Evolutionary conservation across 106 monocot genomes (phyloP).

Genomic region (Narthecium ossifragum): DNA sequence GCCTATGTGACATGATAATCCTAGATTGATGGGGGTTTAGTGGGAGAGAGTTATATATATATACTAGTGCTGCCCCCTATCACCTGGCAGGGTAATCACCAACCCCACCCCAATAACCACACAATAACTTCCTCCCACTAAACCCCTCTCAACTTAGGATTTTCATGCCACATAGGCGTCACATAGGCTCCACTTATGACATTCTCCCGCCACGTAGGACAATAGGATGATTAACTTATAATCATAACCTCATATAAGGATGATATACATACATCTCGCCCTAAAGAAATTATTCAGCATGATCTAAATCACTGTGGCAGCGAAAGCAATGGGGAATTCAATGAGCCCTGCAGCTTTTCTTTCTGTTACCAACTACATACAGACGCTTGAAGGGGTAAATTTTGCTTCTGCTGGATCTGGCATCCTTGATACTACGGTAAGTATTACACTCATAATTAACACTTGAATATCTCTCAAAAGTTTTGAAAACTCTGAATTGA

Average conservation of each 20-base stretch:
- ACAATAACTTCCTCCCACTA: neutral
- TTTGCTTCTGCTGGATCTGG: slow-evolving; percentile 32
- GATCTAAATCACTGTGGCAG: neutral
- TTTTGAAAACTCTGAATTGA: no score
- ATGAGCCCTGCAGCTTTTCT: slow-evolving; percentile 23
- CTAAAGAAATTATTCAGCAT: neutral
- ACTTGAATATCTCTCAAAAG: neutral
- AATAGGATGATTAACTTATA: neutral
- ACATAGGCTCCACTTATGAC: no score
- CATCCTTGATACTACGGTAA: slow-evolving; percentile 27
- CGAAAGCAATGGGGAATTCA: neutral
- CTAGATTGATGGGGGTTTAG: no score
- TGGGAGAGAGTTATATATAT: no score
- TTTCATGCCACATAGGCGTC: no score
- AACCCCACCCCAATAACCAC: no score
- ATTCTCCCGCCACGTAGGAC: no score
- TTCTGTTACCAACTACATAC: neutral
- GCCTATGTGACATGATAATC: no score
- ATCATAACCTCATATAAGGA: neutral
- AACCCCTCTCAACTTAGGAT: neutral
- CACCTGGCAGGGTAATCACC: no score
- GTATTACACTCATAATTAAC: neutral
- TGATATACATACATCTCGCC: neutral
- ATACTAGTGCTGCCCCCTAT: no score
- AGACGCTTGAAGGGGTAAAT: neutral